phyloP scores from a whole-genome alignment of 23 red algal genomes.

The Agarophyton chilense region DNA sequence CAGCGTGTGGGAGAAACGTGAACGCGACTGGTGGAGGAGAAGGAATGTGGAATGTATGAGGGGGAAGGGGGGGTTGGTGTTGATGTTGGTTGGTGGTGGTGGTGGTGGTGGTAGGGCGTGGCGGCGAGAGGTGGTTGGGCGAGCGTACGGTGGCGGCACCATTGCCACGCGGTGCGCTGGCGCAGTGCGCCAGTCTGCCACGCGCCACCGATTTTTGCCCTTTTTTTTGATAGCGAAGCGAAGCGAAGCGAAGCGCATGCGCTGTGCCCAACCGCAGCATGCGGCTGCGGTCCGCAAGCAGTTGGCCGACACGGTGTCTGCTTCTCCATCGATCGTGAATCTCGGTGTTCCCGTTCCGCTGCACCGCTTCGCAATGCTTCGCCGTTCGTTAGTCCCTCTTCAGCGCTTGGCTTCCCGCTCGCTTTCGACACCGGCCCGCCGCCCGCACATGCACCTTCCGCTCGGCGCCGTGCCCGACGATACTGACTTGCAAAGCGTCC shows the following conservation, averaged over 20 bases:
- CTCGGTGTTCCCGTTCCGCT: background rate
- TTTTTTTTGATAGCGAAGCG: too few relatives aligned
- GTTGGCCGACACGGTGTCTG: too few relatives aligned
- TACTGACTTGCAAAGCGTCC: slow-evolving; percentile 65
- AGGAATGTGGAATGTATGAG: background rate
- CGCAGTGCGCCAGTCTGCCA: background rate
- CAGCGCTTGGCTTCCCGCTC: slow-evolving; percentile 2
- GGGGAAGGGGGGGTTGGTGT: background rate
- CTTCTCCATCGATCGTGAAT: too few relatives aligned
- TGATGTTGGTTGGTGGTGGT: background rate
- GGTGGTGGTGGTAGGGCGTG: background rate
- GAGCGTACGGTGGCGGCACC: slow-evolving; percentile 2
- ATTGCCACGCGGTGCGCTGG: background rate
- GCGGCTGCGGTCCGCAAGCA: background rate
- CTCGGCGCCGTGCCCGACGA: slow-evolving; percentile 71
- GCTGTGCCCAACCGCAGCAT: background rate
- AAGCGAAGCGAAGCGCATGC: background rate
- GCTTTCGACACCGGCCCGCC: slow-evolving; percentile 12
- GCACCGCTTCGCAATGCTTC: slow-evolving; percentile 20
- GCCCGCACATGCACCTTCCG: slow-evolving; percentile 70
- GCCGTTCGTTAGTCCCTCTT: slow-evolving; percentile 6
- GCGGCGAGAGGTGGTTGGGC: background rate
- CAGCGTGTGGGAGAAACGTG: background rate
- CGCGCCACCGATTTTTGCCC: slow-evolving; percentile 3
- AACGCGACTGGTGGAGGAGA: background rate